Evolutionary conservation across 768 basidiomycete genomes (phyloP).

Genomic region (Coprinopsis sp.): DNA sequence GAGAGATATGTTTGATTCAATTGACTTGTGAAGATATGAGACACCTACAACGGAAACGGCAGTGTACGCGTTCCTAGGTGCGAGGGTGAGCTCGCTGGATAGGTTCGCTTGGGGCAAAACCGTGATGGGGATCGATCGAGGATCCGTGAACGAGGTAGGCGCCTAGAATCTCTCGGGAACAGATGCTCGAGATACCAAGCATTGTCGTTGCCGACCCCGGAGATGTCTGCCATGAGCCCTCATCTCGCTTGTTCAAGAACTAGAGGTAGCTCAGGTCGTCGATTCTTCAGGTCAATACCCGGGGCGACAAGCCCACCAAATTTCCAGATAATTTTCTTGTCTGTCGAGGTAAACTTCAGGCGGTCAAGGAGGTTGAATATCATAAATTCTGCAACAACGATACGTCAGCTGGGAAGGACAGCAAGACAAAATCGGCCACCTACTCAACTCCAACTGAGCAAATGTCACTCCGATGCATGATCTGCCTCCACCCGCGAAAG

Average conservation of each 20-base stretch:
- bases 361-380: background rate
- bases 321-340: background rate
- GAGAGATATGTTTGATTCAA: too few species aligned
- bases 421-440: background rate
- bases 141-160: too few species aligned
- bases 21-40: too few species aligned
- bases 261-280: background rate
- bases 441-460: constrained; percentile 8
- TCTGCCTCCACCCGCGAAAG: constrained; percentile 3
- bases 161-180: too few species aligned
- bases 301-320: background rate
- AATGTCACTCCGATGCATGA: constrained; percentile 9
- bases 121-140: too few species aligned
- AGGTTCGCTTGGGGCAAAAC: too few species aligned
- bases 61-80: too few species aligned
- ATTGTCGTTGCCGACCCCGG: too few species aligned
- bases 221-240: too few species aligned
- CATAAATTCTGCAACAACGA: background rate
- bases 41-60: too few species aligned
- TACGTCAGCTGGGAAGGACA: background rate
- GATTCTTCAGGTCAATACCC: background rate
- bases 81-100: too few species aligned
- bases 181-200: too few species aligned
- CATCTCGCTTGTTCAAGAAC: background rate
- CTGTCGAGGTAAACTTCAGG: background rate